Evolutionary conservation across 345 rosid species (phyloP).

Genomic region (Citrus sp.): DNA sequence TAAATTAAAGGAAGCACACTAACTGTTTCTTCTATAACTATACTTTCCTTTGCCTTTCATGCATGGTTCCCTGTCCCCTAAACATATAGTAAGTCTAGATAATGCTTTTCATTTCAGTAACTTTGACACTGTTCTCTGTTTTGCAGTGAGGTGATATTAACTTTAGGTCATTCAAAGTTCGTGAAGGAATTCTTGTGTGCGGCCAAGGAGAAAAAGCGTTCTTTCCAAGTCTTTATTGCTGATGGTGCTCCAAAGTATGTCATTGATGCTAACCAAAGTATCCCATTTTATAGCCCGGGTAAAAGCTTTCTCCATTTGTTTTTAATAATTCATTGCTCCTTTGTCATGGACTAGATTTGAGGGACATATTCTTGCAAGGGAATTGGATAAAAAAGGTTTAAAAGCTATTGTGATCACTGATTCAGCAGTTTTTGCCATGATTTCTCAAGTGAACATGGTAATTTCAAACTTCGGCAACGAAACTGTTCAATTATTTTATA

Average conservation of each 20-base stretch:
- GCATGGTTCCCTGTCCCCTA: background rate
- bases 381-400: slow-evolving; percentile 44
- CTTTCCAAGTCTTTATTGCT: slow-evolving; percentile 51
- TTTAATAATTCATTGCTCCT: slow-evolving; percentile 1
- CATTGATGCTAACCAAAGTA: background rate
- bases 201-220: slow-evolving; percentile 53
- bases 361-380: slow-evolving; percentile 59
- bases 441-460: slow-evolving; percentile 61
- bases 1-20: background rate
- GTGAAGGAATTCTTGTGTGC: slow-evolving; percentile 51
- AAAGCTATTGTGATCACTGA: slow-evolving; percentile 53
- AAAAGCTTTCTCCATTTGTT: background rate
- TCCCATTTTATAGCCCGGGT: background rate
- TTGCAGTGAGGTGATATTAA: slow-evolving; percentile 55
- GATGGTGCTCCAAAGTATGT: slow-evolving; percentile 65
- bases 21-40: background rate
- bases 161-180: slow-evolving; percentile 52
- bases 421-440: slow-evolving; percentile 55
- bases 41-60: background rate
- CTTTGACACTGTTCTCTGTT: slow-evolving; percentile 10
- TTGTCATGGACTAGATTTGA: slow-evolving; percentile 37
- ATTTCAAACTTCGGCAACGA: background rate
- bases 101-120: background rate
- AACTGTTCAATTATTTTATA: background rate
- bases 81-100: background rate